Conservation (phyloP, 1,139 yeast genomes). For the Yamadazyma jaroonii region DNA sequence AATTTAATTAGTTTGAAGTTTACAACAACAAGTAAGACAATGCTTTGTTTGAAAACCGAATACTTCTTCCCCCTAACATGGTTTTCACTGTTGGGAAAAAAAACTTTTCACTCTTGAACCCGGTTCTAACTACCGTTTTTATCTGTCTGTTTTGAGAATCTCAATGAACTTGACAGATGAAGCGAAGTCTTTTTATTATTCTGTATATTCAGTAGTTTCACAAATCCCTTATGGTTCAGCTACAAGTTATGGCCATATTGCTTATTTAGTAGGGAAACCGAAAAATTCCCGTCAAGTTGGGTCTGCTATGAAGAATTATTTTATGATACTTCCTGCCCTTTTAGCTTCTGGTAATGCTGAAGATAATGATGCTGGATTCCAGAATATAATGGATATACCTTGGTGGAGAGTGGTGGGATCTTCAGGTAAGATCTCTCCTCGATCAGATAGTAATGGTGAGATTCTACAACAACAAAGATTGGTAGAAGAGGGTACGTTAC, state of each 20-base stretch:
- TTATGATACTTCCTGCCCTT: constrained; percentile 22
- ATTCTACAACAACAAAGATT: constrained; percentile 46
- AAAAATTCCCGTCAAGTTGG: constrained; percentile 75
- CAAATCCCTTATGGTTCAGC: constrained; percentile 65
- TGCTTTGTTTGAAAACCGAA: no score
- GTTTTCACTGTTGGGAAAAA: no score
- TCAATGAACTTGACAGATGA: constrained; percentile 35
- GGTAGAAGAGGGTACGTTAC: constrained; percentile 48
- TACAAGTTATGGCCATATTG: constrained; percentile 71
- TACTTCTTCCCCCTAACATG: neutral
- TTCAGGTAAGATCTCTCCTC: constrained; percentile 58
- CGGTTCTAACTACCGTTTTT: no score
- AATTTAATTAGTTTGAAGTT: no score
- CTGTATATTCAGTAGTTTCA: constrained; percentile 55
- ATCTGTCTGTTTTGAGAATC: no score
- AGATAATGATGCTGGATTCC: constrained; percentile 16
- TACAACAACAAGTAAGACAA: no score
- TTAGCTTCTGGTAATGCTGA: constrained; percentile 18
- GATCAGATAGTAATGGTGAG: constrained; percentile 45
- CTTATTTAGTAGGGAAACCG: constrained; percentile 59
- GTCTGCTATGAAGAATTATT: constrained; percentile 52
- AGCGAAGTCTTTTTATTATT: constrained; percentile 54
- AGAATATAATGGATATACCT: constrained; percentile 32
- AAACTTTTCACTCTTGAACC: no score
- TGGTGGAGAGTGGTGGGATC: constrained; percentile 81